Evolutionary conservation across 441 rosid genomes (phyloP), one percentile per base, ranked within the genome.

Genomic region (Adansonia grandidieri): DNA sequence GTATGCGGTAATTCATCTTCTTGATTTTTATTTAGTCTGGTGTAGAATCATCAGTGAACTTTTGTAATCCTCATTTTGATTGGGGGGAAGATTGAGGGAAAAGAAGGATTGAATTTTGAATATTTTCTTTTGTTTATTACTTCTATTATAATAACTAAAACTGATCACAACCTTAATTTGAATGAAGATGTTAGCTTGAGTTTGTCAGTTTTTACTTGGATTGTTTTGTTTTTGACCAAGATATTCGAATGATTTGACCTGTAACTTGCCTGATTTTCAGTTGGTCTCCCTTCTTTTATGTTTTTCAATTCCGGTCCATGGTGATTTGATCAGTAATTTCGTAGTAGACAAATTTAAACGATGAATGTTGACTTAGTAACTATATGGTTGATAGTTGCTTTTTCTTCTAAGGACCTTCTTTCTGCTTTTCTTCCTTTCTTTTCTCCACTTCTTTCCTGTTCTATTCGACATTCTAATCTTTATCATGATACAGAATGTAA

Each of bases 11-110:
- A 9, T 9, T 44, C 71, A 19, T 66, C 24, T 66, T 22, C 71
- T 42, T 65, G 13, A 61, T 65, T n/a, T 65, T 66, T 65, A 65
- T 64, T 14, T 64, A 64, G 10, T 63, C 68, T 63, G 68, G 10
- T 40, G 3, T 8, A 4, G 22, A 65, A 40, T 37, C 9, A 40
- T 40, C 54, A 9, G 17, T 47, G 40, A 24, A 13, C 1, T 6
- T 48, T 9, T 69, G 58, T 22, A 6, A 22, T 48, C 42, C 6
- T 9, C 24, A 9, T 15, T 69, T 70, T 70, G 60, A 14, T 50
- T 50, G 20, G 44, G 37, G n/a, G 19, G 42, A 70, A 50, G 6
- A 70, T 48, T 62, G 44, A 22, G 19, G 56, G 40, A 24, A 50
- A 48, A 22, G 10, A 8, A 48, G 17, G 56, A 48, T 48, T 48